A percentile compares a stretch with the other conserved stretches of the same genome.
phyloP scores from a whole-genome alignment of 805 yeast species.

The Candida sithepensis region DNA sequence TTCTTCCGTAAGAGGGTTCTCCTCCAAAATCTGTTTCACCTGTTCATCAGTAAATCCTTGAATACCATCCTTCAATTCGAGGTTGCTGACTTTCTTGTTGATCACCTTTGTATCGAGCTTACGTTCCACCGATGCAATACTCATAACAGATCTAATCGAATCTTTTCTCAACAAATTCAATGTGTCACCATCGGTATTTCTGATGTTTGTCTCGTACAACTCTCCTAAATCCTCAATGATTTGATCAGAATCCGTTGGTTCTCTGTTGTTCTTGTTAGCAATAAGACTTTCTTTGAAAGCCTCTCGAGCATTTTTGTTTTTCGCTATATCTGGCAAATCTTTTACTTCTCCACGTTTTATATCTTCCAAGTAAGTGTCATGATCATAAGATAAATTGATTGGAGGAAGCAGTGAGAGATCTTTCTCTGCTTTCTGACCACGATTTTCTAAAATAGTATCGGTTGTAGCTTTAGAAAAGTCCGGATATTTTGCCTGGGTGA shows the following conservation, averaged over 20 bases:
- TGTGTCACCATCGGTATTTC: constrained; percentile 26
- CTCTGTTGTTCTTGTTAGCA: constrained; percentile 5
- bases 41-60: constrained; percentile 21
- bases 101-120: constrained; percentile 21
- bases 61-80: constrained; percentile 20
- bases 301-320: constrained; percentile 11
- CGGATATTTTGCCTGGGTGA: constrained; percentile 10
- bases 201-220: constrained; percentile 31
- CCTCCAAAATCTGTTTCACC: constrained; percentile 7
- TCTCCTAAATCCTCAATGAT: constrained; percentile 28
- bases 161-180: constrained; percentile 28
- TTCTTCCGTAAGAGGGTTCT: not conserved
- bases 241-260: constrained; percentile 22
- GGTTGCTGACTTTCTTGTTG: constrained; percentile 12
- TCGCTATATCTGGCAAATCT: constrained; percentile 16
- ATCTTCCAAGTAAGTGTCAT: constrained; percentile 27
- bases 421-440: not conserved
- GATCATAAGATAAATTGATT: constrained; percentile 22
- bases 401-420: constrained; percentile 3
- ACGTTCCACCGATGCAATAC: constrained; percentile 27
- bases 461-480: constrained; percentile 23
- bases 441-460: constrained; percentile 8
- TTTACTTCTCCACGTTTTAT: constrained; percentile 18
- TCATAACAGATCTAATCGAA: constrained; percentile 27
- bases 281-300: constrained; percentile 13